Evolutionary conservation across 1,284 basidiomycete species (phyloP).

Genomic region (Inonotus obliquus): DNA sequence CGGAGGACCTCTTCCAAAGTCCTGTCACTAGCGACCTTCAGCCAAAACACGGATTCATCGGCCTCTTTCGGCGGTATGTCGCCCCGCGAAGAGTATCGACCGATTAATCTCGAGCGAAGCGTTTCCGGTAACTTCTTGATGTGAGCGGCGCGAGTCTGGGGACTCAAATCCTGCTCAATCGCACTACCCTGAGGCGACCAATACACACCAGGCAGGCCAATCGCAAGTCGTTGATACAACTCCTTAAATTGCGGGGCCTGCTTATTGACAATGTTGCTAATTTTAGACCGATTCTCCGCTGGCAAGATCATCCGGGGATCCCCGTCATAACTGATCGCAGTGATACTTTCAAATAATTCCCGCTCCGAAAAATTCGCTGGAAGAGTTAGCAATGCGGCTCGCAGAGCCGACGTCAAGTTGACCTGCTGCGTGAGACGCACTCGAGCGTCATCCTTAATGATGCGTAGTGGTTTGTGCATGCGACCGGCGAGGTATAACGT

Average conservation of each 20-base stretch:
- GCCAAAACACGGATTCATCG: constrained; percentile 76
- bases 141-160: constrained; percentile 66
- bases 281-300: constrained; percentile 92
- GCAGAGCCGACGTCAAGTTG: constrained; percentile 87
- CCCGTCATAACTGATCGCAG: constrained; percentile 83
- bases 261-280: constrained; percentile 86
- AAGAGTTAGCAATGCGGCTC: constrained; percentile 68
- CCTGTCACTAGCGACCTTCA: constrained; percentile 61
- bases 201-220: constrained; percentile 71
- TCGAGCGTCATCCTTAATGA: constrained; percentile 83
- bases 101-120: constrained; percentile 54
- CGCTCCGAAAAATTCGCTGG: constrained; percentile 67
- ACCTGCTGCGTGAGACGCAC: constrained; percentile 91
- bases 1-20: constrained; percentile 51
- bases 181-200: constrained; percentile 45
- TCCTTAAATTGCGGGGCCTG: constrained; percentile 83
- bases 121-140: constrained; percentile 72
- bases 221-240: constrained; percentile 78
- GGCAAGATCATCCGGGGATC: constrained; percentile 94
- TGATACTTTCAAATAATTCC: constrained; percentile 82
- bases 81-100: constrained; percentile 39
- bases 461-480: constrained; percentile 95
- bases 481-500: constrained; percentile 92
- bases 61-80: constrained; percentile 33
- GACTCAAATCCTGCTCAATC: constrained; percentile 68